Evolutionary conservation across 2,329 filamentous ascomycete genomes (phyloP).

Genomic region (Pseudocercospora musae): DNA sequence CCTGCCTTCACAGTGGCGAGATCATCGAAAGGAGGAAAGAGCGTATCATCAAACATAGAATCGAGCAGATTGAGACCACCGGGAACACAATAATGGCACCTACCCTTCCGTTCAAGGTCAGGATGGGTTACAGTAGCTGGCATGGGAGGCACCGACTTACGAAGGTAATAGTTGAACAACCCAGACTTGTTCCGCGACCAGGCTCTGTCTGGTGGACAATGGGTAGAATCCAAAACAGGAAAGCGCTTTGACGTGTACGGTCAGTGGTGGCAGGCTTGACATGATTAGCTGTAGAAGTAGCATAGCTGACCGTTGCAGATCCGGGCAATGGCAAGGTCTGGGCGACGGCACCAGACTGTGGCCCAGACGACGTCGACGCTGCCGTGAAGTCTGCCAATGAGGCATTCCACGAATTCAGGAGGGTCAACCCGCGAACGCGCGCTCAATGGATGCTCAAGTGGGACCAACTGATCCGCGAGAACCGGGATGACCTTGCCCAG

Average conservation of each 20-base stretch:
- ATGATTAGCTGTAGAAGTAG: background rate
- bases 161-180: slow-evolving; percentile 48
- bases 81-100: slow-evolving; percentile 29
- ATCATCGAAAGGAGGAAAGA: slow-evolving; percentile 18
- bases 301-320: slow-evolving; percentile 38
- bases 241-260: slow-evolving; percentile 57
- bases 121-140: background rate
- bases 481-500: slow-evolving; percentile 60
- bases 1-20: slow-evolving; percentile 19
- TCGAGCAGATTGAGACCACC: slow-evolving; percentile 4
- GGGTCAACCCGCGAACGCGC: slow-evolving; percentile 57
- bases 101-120: slow-evolving; percentile 46
- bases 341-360: slow-evolving; percentile 48
- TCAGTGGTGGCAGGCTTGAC: slow-evolving; percentile 24
- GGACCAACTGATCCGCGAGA: slow-evolving; percentile 61
- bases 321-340: slow-evolving; percentile 50
- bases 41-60: slow-evolving; percentile 10
- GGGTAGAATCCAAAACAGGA: slow-evolving; percentile 55
- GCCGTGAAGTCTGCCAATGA: slow-evolving; percentile 58
- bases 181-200: slow-evolving; percentile 53
- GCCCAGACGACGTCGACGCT: slow-evolving; percentile 58
- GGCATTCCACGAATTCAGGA: slow-evolving; percentile 60
- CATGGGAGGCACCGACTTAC: slow-evolving; percentile 6
- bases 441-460: slow-evolving; percentile 63
- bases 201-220: slow-evolving; percentile 54